phyloP scores from a whole-genome alignment of 2,329 filamentous ascomycete species.

The Rutstroemia sp. region DNA sequence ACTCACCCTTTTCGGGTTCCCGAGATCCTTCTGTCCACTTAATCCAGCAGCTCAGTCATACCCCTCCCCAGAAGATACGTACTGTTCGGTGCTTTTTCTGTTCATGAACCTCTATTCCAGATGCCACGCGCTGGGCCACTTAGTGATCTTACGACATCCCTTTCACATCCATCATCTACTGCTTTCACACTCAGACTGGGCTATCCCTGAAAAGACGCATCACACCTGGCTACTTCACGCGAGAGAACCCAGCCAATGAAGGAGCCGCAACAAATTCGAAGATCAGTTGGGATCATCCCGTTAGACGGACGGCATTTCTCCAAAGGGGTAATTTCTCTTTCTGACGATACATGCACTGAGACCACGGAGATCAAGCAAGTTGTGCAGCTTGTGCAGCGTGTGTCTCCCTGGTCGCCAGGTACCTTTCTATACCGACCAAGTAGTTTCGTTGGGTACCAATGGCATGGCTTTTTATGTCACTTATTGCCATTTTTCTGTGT shows the following conservation, averaged over 20 bases:
- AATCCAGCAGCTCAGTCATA: not conserved
- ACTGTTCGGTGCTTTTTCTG: not conserved
- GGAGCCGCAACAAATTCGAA: too few species aligned
- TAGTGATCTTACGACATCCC: not conserved
- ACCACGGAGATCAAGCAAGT: too few species aligned
- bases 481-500: not conserved
- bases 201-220: not conserved
- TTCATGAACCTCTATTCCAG: not conserved
- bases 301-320: too few species aligned
- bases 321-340: too few species aligned
- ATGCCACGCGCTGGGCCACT: slow-evolving; percentile 3
- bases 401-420: not conserved
- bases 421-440: not conserved
- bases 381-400: not conserved
- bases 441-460: not conserved
- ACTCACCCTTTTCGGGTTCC: not conserved
- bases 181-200: not conserved
- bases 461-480: not conserved
- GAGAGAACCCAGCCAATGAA: not conserved
- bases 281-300: too few species aligned
- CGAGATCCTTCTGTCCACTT: not conserved
- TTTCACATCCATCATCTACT: not conserved
- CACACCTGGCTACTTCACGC: not conserved
- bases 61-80: not conserved
- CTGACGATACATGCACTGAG: too few species aligned